phyloP scores from a whole-genome alignment of 176 grass and related monocot genomes.

The Carex littledalei region DNA sequence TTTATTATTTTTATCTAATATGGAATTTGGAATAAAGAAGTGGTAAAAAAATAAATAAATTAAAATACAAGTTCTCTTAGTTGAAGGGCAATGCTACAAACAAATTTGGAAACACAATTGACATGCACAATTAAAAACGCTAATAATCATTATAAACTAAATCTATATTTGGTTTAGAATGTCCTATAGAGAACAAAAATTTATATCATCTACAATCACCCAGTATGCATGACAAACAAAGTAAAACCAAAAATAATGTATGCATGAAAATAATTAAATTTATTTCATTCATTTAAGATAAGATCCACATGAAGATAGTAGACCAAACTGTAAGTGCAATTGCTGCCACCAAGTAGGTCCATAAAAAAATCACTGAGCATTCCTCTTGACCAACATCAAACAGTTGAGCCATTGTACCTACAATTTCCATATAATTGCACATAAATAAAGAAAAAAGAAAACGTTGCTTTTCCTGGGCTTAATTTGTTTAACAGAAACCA shows the following conservation, averaged over 20 bases:
- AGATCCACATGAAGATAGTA: constrained; percentile 42
- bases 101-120: not conserved
- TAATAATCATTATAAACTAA: not conserved
- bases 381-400: constrained; percentile 58
- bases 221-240: not conserved
- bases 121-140: not conserved
- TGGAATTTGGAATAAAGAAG: too few species aligned
- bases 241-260: not conserved
- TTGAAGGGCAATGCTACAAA: not conserved
- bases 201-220: not conserved
- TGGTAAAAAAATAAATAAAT: too few species aligned
- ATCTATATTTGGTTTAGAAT: not conserved
- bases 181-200: not conserved
- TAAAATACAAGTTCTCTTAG: too few species aligned
- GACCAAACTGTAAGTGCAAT: constrained; percentile 56
- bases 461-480: too few species aligned
- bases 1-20: too few species aligned
- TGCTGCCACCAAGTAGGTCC: constrained; percentile 48
- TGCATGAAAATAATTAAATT: not conserved
- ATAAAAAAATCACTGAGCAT: constrained; percentile 52
- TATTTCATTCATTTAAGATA: constrained; percentile 7
- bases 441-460: not conserved
- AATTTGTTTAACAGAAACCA: too few species aligned
- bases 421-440: not conserved
- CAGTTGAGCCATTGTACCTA: constrained; percentile 45